Base-by-base conservation (phyloP, 2,329 filamentous ascomycete species). In the Parastagonospora nodorum region DNA sequence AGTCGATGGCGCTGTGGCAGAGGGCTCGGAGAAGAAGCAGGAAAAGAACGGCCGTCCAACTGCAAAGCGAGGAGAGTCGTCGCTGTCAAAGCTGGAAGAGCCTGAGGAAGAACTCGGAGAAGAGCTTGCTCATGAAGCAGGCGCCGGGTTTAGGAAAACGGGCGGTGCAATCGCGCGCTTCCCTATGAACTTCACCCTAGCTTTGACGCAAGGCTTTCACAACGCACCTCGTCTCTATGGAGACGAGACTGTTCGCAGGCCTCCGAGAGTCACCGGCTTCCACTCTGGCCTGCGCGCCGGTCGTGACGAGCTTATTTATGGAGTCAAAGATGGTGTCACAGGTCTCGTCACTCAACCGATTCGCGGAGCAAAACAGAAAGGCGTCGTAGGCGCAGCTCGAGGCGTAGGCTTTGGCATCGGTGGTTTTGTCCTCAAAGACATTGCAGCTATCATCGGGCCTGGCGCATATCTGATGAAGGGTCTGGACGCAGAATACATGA, bases 211-310 rank as follows among this genome's bases (percentile, higher is more conserved):
- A 64, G 87, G 86, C 1, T 88, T 89, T 56, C 86, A 89, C 67
- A 89, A 89, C 57, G 85, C 85, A 0, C 87, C 87, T 1, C 81
- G 85, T 2, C 77, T 90, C 0, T 90, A 89, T 58, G 87, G 86
- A 11, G 87, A 90, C 60, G 81, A 84, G 42, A 89, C 86, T 1
- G 87, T 90, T 1, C 81, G 87, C 3, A 80, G 80, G 1, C 84
- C 85, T 1, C 79, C 80, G 1, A 80, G 84, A 7, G 82, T 89
- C 36, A 88, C 85, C 1, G 87, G 86, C 2, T 79, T 89, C 50
- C 77, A 80, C 42, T 88, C 85, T 2, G 87, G 87, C 1, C 74
- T 76, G 14, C 78, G 78, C 32, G 86, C 86, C 0, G 85, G 85
- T 0, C 77, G 84, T 5, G 75, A 81, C 51, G 86, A 88, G 66